Conservation (phyloP, 208 protist genomes). For the Leishmania amazonensis region DNA sequence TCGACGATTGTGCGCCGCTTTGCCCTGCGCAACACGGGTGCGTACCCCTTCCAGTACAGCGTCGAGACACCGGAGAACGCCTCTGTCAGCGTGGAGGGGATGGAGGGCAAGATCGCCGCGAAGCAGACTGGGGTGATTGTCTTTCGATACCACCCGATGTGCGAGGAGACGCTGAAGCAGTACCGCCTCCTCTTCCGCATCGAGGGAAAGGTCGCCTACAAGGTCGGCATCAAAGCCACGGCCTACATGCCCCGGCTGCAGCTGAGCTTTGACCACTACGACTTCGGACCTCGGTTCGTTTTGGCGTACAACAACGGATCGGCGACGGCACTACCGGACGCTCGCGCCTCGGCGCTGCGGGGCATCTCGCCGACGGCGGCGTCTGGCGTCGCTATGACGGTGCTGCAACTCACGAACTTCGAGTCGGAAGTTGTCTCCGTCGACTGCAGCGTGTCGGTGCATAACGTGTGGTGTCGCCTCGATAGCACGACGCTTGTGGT, state of each 20-base stretch:
- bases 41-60: slow-evolving; percentile 89
- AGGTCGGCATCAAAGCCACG: slow-evolving; percentile 72
- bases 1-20: slow-evolving; percentile 70
- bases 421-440: slow-evolving; percentile 89
- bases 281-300: slow-evolving; percentile 95
- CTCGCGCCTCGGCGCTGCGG: background rate
- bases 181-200: slow-evolving; percentile 82
- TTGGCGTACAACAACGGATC: slow-evolving; percentile 44
- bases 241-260: slow-evolving; percentile 88
- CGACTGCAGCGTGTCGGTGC: slow-evolving; percentile 79
- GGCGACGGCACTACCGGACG: slow-evolving; percentile 4
- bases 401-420: slow-evolving; percentile 89
- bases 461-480: slow-evolving; percentile 82
- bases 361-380: slow-evolving; percentile 17
- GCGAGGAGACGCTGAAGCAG: slow-evolving; percentile 69
- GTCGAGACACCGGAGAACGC: slow-evolving; percentile 46
- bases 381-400: slow-evolving; percentile 23
- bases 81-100: slow-evolving; percentile 57
- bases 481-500: slow-evolving; percentile 90
- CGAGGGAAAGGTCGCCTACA: slow-evolving; percentile 76
- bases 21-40: slow-evolving; percentile 90
- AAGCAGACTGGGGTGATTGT: slow-evolving; percentile 69
- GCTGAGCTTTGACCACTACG: slow-evolving; percentile 84
- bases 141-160: slow-evolving; percentile 83
- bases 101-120: slow-evolving; percentile 65